Base-by-base conservation (phyloP, 2,329 filamentous ascomycete genomes). In the Nigrograna mackinnonii region DNA sequence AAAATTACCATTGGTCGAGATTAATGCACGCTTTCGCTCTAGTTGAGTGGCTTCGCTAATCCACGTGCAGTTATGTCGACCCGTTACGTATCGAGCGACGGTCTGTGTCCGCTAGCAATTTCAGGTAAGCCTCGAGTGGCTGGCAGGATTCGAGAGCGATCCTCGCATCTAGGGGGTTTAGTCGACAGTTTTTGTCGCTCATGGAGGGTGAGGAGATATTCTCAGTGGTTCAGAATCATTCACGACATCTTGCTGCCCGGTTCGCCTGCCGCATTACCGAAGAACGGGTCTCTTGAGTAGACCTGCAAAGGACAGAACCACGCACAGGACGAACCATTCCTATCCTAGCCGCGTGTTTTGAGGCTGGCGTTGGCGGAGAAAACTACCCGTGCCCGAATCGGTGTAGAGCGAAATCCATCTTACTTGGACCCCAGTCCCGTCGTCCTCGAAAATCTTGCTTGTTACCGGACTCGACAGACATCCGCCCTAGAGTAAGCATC, bases 1-100 rank as follows among this genome's bases (percentile, higher is more conserved):
- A 47, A 52, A 47, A 53, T 54, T 52, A 24, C 46, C 24, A 56
- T 56, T 59, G 53, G 52, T 37, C 33, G 33, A 47, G 24, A 46
- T 50, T 46, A 48, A 58, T 58, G 57, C 55, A 54, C 46, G 22
- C 28, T 35, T 41, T 31, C 38, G 31, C 43, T 13, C 26, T 39
- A 39, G 37, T 39, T 35, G 19, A 35, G 45, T 48, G 43, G 50
- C 39, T 53, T 52, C 41, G 39, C 46, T 52, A 49, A 47, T 38
- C 44, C 51, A 54, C 47, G 51, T 54, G 46, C 45, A 54, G 46
- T 41, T 40, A 46, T 32, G 35, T 34, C 28, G 18, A 19, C 26
- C 37, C 43, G 51, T 50, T 54, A 42, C 47, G 39, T 36, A 47
- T 52, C 39, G 40, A 43, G 46, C 28, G 35, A 31, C 48, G 34